Conservation (phyloP, 768 basidiomycete genomes). For the Candolleomyces efflorescens region DNA sequence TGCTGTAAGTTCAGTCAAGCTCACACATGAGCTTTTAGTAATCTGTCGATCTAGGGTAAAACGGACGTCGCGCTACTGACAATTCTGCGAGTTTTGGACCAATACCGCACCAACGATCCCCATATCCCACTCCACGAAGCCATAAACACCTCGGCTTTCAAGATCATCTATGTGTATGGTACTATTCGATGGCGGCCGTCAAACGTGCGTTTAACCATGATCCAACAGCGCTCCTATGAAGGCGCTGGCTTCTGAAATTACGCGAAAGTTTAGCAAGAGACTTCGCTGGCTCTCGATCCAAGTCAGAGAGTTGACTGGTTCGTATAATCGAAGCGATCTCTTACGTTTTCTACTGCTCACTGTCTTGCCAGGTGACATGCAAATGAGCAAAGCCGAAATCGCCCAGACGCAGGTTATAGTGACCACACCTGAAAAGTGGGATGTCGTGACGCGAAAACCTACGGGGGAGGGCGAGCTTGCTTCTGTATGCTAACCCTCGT, state of each 20-base stretch:
- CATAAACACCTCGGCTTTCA: conserved; percentile 64
- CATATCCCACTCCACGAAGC: conserved; percentile 29
- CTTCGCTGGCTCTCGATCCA: conserved; percentile 82
- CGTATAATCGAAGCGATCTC: conserved; percentile 10
- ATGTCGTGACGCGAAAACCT: conserved; percentile 96
- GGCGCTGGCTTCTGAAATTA: conserved; percentile 92
- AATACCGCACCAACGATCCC: conserved; percentile 40
- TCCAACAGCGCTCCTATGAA: conserved; percentile 89
- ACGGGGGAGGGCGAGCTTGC: conserved; percentile 97
- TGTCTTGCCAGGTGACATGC: conserved; percentile 75
- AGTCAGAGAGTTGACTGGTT: conserved; percentile 89
- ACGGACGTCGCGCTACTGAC: conserved; percentile 96
- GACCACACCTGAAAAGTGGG: conserved; percentile 99
- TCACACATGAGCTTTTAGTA: conserved; percentile 8
- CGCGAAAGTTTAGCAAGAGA: conserved; percentile 87
- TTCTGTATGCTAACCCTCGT: conserved; percentile 49
- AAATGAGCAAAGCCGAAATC: conserved; percentile 90
- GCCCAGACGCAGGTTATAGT: conserved; percentile 96
- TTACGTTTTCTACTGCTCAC: too few relatives aligned
- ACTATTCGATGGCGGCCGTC: background rate
- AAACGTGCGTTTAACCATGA: background rate
- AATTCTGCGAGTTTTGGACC: conserved; percentile 82
- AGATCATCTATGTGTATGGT: conserved; percentile 90
- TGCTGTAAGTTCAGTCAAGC: conserved; percentile 63
- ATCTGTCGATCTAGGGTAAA: conserved; percentile 71